Evolutionary conservation across 495 filamentous ascomycete genomes (phyloP).

Genomic region (Penicillium odoratum): DNA sequence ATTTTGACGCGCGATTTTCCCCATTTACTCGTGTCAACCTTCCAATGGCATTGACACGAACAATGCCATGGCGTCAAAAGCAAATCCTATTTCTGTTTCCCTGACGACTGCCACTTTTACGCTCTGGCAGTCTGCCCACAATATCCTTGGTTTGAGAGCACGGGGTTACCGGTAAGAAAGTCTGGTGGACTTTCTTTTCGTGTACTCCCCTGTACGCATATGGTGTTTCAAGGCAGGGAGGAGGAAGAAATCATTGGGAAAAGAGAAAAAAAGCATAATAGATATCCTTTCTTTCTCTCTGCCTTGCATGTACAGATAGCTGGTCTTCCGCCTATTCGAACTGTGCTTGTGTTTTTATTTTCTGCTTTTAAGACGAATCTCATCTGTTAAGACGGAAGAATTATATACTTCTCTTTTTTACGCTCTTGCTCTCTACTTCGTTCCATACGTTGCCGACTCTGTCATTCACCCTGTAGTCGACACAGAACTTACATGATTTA

Average conservation of each 20-base stretch:
- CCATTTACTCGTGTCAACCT: not conserved
- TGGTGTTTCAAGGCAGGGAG: slow-evolving; percentile 32
- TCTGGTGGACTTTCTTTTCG: slow-evolving; percentile 9
- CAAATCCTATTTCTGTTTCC: slow-evolving; percentile 19
- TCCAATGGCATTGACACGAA: slow-evolving; percentile 10
- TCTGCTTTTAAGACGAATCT: slow-evolving; percentile 34
- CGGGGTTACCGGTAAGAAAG: slow-evolving; percentile 15
- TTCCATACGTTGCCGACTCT: too few relatives aligned
- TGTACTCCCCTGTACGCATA: slow-evolving; percentile 27
- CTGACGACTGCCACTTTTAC: slow-evolving; percentile 24
- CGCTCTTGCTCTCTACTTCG: not conserved
- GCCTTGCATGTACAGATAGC: slow-evolving; percentile 54
- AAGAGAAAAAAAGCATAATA: slow-evolving; percentile 30
- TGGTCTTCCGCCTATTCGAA: slow-evolving; percentile 46
- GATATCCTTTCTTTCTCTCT: slow-evolving; percentile 25
- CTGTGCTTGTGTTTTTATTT: slow-evolving; percentile 41
- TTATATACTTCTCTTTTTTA: not conserved
- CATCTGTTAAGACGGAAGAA: slow-evolving; percentile 26
- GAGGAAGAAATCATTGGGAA: slow-evolving; percentile 22
- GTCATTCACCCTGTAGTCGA: too few relatives aligned
- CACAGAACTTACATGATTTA: too few relatives aligned
- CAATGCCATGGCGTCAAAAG: slow-evolving; percentile 12
- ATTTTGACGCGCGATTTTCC: slow-evolving; percentile 14
- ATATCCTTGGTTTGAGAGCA: slow-evolving; percentile 26
- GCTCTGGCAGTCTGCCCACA: slow-evolving; percentile 27